Conservation (phyloP, 2,329 filamentous ascomycete species). For the Sporothrix pallida region DNA sequence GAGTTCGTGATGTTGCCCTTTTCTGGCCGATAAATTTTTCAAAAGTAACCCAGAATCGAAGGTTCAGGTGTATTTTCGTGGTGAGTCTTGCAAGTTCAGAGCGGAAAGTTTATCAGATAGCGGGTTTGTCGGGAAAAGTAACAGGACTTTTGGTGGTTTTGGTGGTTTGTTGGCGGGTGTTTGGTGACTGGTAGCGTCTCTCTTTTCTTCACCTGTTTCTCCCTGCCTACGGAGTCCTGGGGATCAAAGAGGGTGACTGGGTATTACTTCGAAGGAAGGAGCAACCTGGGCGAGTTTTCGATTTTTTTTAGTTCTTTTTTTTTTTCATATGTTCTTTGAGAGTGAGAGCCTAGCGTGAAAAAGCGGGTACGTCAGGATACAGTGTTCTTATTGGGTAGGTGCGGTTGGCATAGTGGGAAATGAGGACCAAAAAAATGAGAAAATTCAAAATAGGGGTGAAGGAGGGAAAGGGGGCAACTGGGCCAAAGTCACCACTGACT, state of each 20-base stretch:
- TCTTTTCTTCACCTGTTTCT: not conserved
- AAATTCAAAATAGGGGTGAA: slow-evolving; percentile 33
- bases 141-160: slow-evolving; percentile 6
- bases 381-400: slow-evolving; percentile 34
- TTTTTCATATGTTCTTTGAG: slow-evolving; percentile 21
- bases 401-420: slow-evolving; percentile 28
- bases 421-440: slow-evolving; percentile 25
- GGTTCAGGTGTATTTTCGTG: slow-evolving; percentile 29
- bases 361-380: slow-evolving; percentile 22
- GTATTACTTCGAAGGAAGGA: not conserved
- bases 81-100: slow-evolving; percentile 37
- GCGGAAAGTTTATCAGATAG: slow-evolving; percentile 37
- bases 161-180: not conserved
- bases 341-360: slow-evolving; percentile 29
- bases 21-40: slow-evolving; percentile 39
- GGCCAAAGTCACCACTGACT: not conserved
- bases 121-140: slow-evolving; percentile 32
- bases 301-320: not conserved
- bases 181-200: not conserved
- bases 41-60: slow-evolving; percentile 34
- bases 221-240: too few relatives aligned
- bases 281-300: slow-evolving; percentile 18
- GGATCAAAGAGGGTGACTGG: too few relatives aligned
- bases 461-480: not conserved
- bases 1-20: slow-evolving; percentile 37